Percentiles rank a stretch among this genome's conserved stretches.
Evolutionary conservation across 805 yeast genomes (phyloP).

Genomic region (Candida verbasci): DNA sequence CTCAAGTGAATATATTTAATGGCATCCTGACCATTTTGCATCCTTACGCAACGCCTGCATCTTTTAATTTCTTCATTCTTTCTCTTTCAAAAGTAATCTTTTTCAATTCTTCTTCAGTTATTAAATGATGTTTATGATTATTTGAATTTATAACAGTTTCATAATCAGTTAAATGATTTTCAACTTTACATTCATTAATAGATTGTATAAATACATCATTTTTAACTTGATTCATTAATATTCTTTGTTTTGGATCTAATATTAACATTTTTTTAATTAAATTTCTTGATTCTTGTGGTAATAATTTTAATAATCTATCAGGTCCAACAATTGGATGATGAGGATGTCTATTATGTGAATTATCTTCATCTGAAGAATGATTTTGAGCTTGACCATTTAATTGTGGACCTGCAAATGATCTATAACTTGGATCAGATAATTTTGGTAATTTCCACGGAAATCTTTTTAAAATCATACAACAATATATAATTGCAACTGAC

Average conservation of each 20-base stretch:
- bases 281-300: slow-evolving; percentile 64
- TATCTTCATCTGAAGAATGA: background rate
- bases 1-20: too few relatives aligned
- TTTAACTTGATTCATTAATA: slow-evolving; percentile 52
- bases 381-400: slow-evolving; percentile 1
- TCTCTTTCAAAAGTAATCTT: slow-evolving; percentile 30
- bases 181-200: slow-evolving; percentile 52
- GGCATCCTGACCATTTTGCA: too few relatives aligned
- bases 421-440: slow-evolving; percentile 66
- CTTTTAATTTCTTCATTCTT: slow-evolving; percentile 17
- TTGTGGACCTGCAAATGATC: slow-evolving; percentile 46
- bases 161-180: slow-evolving; percentile 7
- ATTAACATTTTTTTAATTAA: slow-evolving; percentile 64
- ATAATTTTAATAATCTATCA: slow-evolving; percentile 60
- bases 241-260: slow-evolving; percentile 55
- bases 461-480: slow-evolving; percentile 81
- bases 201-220: slow-evolving; percentile 53
- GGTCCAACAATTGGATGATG: slow-evolving; percentile 47
- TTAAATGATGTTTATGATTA: slow-evolving; percentile 61
- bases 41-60: slow-evolving; percentile 15
- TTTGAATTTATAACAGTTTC: slow-evolving; percentile 10
- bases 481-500: slow-evolving; percentile 89
- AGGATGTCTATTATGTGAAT: background rate
- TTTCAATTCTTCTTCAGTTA: slow-evolving; percentile 60
- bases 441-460: slow-evolving; percentile 98